These are phyloP conservation scores for Colletotrichum kahawae DNA, from an alignment of 2,329 filamentous ascomycete species.

Conservation along the genomic window DNA sequence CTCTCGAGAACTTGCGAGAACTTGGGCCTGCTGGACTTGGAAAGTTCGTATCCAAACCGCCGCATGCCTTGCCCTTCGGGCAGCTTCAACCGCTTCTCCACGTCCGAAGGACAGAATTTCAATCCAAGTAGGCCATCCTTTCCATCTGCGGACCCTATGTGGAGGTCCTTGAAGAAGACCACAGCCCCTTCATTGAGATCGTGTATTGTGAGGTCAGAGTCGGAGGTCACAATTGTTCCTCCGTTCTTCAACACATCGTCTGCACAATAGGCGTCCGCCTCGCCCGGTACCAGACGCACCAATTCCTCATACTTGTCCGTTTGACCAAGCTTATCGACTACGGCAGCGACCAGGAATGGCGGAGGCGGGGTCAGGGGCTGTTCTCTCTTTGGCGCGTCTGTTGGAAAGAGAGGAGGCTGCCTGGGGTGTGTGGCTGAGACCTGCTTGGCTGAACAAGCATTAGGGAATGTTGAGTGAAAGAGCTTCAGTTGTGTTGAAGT, in stretches of 20 bases:
- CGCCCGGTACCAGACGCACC: conserved; percentile 73
- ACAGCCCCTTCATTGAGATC: conserved; percentile 71
- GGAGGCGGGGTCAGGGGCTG: conserved; percentile 54
- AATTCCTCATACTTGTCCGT: conserved; percentile 46
- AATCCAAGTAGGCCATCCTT: conserved; percentile 10
- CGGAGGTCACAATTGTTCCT: conserved; percentile 74
- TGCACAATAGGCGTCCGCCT: conserved; percentile 86
- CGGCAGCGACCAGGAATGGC: conserved; percentile 76
- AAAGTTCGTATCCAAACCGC: conserved; percentile 41
- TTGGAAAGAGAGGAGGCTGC: conserved; percentile 28
- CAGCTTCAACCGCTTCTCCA: conserved; percentile 48
- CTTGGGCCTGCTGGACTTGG: conserved; percentile 30
- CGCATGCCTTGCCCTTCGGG: conserved; percentile 29
- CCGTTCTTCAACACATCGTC: conserved; percentile 58
- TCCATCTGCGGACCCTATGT: conserved; percentile 30
- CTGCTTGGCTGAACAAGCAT: conserved; percentile 29
- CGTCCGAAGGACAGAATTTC: conserved; percentile 38
- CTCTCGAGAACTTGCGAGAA: conserved; percentile 22
- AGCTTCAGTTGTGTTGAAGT: conserved; percentile 61
- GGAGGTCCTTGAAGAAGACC: conserved; percentile 71
- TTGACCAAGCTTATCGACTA: conserved; percentile 71
- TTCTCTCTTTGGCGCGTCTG: conserved; percentile 29
- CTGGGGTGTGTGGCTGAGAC: background rate
- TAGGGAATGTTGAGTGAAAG: conserved; percentile 38
- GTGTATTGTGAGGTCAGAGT: conserved; percentile 84